These are phyloP conservation scores for Camelina laxa DNA, from an alignment of 345 rosid species.

Conservation along the genomic window DNA sequence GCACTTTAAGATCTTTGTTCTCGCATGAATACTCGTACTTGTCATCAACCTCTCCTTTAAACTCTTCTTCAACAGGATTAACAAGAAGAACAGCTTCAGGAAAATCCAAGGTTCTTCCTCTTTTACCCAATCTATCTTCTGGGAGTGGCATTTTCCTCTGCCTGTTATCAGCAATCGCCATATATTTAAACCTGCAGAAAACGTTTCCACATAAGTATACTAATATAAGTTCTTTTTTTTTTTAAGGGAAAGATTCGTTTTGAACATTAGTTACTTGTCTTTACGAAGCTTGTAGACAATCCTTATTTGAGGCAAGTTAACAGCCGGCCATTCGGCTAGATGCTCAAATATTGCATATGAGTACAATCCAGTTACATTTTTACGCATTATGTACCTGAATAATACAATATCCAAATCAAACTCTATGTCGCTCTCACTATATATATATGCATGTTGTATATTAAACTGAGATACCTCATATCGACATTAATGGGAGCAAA, in stretches of 20 bases:
- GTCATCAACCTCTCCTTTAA: slow-evolving; percentile 95
- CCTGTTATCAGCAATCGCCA: slow-evolving; percentile 75
- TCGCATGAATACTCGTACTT: slow-evolving; percentile 87
- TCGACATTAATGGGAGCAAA: slow-evolving; percentile 59
- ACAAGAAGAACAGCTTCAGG: slow-evolving; percentile 88
- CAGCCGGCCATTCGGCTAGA: slow-evolving; percentile 72
- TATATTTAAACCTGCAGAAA: slow-evolving; percentile 65
- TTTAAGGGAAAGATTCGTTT: background rate
- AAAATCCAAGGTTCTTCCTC: slow-evolving; percentile 64
- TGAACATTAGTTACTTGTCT: slow-evolving; percentile 57
- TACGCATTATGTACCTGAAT: slow-evolving; percentile 71
- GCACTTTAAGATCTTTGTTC: slow-evolving; percentile 71
- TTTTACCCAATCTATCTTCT: slow-evolving; percentile 62
- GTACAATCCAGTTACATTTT: slow-evolving; percentile 73
- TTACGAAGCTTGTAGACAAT: slow-evolving; percentile 80
- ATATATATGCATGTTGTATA: slow-evolving; percentile 6
- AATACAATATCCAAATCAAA: slow-evolving; percentile 30
- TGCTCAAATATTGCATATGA: slow-evolving; percentile 79
- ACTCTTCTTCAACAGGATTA: slow-evolving; percentile 74
- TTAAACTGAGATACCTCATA: slow-evolving; percentile 52
- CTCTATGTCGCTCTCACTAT: background rate
- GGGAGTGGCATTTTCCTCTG: slow-evolving; percentile 84
- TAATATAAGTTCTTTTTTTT: background rate
- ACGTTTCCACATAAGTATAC: background rate
- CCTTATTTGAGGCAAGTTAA: slow-evolving; percentile 83